phyloP scores from a whole-genome alignment of 106 monocot species.

The Ottelia alismoides region DNA sequence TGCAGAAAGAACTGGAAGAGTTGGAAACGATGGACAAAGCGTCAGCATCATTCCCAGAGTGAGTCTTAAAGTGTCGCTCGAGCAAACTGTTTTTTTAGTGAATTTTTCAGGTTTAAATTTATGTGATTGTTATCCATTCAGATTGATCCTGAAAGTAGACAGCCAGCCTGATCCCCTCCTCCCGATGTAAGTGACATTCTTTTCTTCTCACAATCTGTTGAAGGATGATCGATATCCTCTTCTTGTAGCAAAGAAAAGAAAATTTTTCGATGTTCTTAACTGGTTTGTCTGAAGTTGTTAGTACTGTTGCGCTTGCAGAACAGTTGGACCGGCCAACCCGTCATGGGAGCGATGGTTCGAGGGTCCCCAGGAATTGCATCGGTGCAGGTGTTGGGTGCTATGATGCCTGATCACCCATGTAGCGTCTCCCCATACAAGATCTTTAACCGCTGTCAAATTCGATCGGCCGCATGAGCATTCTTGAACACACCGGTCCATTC shows the following conservation, averaged over 20 bases:
- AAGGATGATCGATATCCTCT: not conserved
- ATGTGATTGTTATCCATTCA: constrained; percentile 11
- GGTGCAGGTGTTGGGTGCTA: constrained; percentile 63
- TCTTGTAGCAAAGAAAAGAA: too few relatives aligned
- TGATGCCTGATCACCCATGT: too few relatives aligned
- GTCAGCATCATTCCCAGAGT: constrained; percentile 50
- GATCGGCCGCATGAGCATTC: too few relatives aligned
- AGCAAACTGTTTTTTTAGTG: not conserved
- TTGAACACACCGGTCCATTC: too few relatives aligned
- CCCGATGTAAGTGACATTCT: constrained; percentile 31
- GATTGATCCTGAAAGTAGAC: constrained; percentile 49
- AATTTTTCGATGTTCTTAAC: not conserved
- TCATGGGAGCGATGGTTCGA: constrained; percentile 81
- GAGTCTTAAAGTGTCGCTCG: constrained; percentile 9
- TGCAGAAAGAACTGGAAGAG: constrained; percentile 56
- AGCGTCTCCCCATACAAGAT: too few relatives aligned
- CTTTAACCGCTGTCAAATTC: too few relatives aligned
- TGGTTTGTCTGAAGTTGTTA: not conserved
- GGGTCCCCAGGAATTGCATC: constrained; percentile 42
- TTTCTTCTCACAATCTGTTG: not conserved
- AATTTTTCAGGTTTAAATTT: not conserved
- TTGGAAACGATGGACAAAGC: constrained; percentile 49
- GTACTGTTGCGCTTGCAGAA: constrained; percentile 24
- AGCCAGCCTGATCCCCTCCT: constrained; percentile 60
- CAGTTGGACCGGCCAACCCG: constrained; percentile 33